These are phyloP conservation scores for Choiromyces venosus DNA, from an alignment of 495 filamentous ascomycete species.

Conservation along the genomic window DNA sequence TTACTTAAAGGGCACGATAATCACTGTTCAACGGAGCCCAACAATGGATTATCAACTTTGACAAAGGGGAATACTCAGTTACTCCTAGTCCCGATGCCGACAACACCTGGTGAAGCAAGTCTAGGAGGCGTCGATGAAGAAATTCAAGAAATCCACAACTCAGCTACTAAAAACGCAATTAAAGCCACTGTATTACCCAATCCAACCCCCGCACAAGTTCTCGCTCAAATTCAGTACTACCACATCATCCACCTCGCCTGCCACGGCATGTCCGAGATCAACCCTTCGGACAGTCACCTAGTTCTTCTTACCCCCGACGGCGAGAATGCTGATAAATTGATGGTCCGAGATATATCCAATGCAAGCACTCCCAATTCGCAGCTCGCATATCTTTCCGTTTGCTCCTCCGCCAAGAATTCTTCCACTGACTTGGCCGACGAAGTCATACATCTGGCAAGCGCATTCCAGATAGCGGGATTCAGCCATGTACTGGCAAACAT, in stretches of 20 bases:
- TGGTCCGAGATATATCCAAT: conserved; percentile 5
- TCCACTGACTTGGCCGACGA: conserved; percentile 36
- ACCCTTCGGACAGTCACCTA: conserved; percentile 32
- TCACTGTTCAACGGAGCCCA: too few species aligned
- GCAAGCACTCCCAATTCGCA: neutral
- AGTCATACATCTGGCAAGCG: conserved; percentile 40
- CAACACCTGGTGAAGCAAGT: conserved; percentile 15
- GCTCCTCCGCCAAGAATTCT: conserved; percentile 37
- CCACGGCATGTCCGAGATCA: conserved; percentile 21
- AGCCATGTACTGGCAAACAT: conserved; percentile 44
- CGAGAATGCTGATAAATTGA: neutral
- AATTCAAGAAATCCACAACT: neutral
- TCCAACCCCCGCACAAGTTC: conserved; percentile 9
- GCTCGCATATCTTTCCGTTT: conserved; percentile 42
- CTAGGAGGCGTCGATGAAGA: conserved; percentile 11
- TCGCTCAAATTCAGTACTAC: conserved; percentile 12
- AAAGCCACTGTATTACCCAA: too few species aligned
- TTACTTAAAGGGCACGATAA: neutral
- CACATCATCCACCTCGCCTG: conserved; percentile 36
- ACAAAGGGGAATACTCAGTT: neutral
- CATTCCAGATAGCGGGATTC: conserved; percentile 44
- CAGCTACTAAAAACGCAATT: neutral
- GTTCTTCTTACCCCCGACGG: conserved; percentile 17
- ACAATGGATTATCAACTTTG: neutral
- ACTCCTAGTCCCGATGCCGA: conserved; percentile 32